phyloP scores from a whole-genome alignment of 2,329 filamentous ascomycete genomes.

The Pestalotiopsis fici region DNA sequence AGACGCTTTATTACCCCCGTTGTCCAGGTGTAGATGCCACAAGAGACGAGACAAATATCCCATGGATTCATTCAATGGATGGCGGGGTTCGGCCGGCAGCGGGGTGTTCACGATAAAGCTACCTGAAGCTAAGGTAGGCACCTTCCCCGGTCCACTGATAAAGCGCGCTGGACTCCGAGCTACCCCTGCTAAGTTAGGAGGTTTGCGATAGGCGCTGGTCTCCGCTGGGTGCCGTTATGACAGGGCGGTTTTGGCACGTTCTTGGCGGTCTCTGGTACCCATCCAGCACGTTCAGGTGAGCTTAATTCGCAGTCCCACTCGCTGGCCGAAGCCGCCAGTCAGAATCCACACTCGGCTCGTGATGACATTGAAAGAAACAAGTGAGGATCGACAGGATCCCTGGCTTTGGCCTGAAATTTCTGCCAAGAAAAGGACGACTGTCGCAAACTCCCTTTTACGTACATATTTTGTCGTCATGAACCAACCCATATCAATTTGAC shows the following conservation, averaged over 20 bases:
- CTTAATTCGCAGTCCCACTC: background rate
- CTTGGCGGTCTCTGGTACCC: background rate
- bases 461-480: background rate
- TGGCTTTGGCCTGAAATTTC: background rate
- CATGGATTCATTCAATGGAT: background rate
- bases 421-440: background rate
- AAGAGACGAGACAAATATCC: background rate
- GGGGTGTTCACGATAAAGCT: conserved; percentile 6
- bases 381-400: background rate
- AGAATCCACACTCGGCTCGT: background rate
- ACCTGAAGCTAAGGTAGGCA: background rate
- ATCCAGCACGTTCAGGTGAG: background rate
- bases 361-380: background rate
- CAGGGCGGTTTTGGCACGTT: background rate
- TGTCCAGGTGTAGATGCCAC: background rate
- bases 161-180: background rate
- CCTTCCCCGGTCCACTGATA: conserved; percentile 2
- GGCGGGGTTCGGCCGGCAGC: background rate
- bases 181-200: background rate
- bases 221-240: background rate
- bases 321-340: background rate
- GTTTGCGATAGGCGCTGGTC: background rate
- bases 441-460: background rate
- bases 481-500: conserved; percentile 19
- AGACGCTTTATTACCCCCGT: background rate